Evolutionary conservation across 169 alveolate species (phyloP).

Genomic region (Theileria orientalis): DNA sequence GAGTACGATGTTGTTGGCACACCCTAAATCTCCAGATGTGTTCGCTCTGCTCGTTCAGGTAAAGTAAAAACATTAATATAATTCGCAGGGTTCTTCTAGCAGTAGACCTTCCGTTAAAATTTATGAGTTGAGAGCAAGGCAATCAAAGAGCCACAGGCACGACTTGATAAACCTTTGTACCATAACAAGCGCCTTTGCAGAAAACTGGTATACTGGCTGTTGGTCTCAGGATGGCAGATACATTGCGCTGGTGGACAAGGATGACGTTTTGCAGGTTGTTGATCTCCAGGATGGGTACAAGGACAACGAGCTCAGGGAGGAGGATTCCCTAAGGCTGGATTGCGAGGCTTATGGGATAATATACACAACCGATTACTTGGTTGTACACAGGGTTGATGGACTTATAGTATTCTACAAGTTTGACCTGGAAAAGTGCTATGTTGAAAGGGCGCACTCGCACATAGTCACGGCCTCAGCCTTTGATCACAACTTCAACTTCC

Average conservation of each 20-base stretch:
- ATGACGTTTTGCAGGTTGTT: slow-evolving; percentile 52
- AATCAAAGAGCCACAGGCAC: background rate
- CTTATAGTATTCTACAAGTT: slow-evolving; percentile 17
- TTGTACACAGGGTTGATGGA: slow-evolving; percentile 61
- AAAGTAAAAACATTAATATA: background rate
- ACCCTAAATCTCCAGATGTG: slow-evolving; percentile 43
- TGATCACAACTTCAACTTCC: slow-evolving; percentile 15
- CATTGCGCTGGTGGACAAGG: slow-evolving; percentile 58
- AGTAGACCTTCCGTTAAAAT: slow-evolving; percentile 44
- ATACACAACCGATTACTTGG: slow-evolving; percentile 45
- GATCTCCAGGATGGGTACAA: background rate
- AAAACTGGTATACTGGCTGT: slow-evolving; percentile 57
- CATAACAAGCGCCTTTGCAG: slow-evolving; percentile 41
- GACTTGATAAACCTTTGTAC: slow-evolving; percentile 16
- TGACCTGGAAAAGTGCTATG: slow-evolving; percentile 7
- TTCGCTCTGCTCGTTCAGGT: slow-evolving; percentile 56
- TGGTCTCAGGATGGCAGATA: slow-evolving; percentile 61
- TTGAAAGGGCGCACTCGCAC: slow-evolving; percentile 64
- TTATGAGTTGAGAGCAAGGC: background rate
- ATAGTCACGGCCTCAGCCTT: slow-evolving; percentile 49
- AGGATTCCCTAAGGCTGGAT: slow-evolving; percentile 17
- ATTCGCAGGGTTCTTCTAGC: slow-evolving; percentile 27
- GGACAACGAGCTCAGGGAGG: background rate
- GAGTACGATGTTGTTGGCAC: slow-evolving; percentile 36
- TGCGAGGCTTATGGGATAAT: slow-evolving; percentile 58